A percentile compares a stretch with the other conserved stretches of the same genome.
phyloP scores from a whole-genome alignment of 2,329 filamentous ascomycete species.

The Trichoderma koningii region DNA sequence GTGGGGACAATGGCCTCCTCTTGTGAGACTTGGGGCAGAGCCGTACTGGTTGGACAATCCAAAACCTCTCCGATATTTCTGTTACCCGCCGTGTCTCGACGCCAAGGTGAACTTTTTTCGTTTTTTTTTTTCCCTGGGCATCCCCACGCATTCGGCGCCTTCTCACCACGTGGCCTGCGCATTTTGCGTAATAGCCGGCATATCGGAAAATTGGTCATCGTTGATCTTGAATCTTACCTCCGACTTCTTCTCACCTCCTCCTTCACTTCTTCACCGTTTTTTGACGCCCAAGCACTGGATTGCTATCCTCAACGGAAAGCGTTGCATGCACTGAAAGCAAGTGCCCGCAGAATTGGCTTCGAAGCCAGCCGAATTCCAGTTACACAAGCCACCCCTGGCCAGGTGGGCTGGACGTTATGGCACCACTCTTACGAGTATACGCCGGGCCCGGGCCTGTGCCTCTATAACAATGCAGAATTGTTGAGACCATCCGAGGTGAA shows the following conservation, averaged over 20 bases:
- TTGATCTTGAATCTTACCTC: slow-evolving; percentile 4
- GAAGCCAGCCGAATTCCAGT: neutral
- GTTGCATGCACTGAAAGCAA: slow-evolving; percentile 8
- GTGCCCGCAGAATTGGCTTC: slow-evolving; percentile 3
- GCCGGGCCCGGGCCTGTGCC: slow-evolving; percentile 7
- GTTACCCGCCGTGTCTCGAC: neutral
- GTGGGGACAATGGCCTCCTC: neutral
- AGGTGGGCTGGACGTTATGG: neutral
- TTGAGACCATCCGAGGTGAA: slow-evolving; percentile 1
- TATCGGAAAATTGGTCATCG: slow-evolving; percentile 22
- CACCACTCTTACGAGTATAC: slow-evolving; percentile 9
- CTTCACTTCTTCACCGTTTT: slow-evolving; percentile 9
- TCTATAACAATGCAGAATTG: slow-evolving; percentile 2
- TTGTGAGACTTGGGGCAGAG: slow-evolving; percentile 1
- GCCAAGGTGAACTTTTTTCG: neutral
- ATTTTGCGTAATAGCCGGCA: slow-evolving; percentile 13
- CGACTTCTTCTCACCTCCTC: neutral
- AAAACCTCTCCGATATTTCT: neutral
- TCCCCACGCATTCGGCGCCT: slow-evolving; percentile 23
- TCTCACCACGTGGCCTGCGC: slow-evolving; percentile 28
- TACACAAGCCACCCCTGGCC: slow-evolving; percentile 3
- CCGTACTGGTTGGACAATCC: slow-evolving; percentile 16
- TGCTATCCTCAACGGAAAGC: slow-evolving; percentile 4
- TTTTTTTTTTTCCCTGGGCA: slow-evolving; percentile 1
- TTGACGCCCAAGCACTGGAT: neutral